These are phyloP conservation scores for Yamadazyma diospyri DNA, from an alignment of 1,139 yeast genomes.

Conservation along the genomic window DNA sequence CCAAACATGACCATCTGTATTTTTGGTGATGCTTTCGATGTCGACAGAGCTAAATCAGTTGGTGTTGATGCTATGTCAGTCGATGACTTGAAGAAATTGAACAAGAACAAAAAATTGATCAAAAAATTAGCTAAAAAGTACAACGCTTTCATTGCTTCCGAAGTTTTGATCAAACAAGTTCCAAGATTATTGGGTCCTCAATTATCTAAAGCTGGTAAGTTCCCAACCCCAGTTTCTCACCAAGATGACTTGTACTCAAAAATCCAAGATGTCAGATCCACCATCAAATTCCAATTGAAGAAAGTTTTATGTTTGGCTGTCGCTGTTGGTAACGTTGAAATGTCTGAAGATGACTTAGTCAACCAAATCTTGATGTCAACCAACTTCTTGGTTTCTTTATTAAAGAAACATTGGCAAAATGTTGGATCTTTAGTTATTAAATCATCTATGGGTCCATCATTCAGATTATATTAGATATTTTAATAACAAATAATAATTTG, in stretches of 20 bases:
- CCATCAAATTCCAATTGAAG: slow-evolving; percentile 99
- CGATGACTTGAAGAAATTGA: slow-evolving; percentile 99
- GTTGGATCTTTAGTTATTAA: slow-evolving; percentile 99
- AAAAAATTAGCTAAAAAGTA: slow-evolving; percentile 99
- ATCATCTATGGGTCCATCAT: slow-evolving; percentile 99
- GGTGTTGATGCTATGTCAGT: slow-evolving; percentile 99
- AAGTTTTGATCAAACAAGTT: slow-evolving; percentile 98
- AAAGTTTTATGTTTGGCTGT: slow-evolving; percentile 87
- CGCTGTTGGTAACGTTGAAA: slow-evolving; percentile 98
- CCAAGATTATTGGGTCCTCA: slow-evolving; percentile 99
- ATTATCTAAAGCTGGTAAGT: slow-evolving; percentile 99
- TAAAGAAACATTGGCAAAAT: slow-evolving; percentile 99
- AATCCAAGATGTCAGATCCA: slow-evolving; percentile 97
- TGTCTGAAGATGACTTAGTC: slow-evolving; percentile 95
- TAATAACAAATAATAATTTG: slow-evolving; percentile 10
- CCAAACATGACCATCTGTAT: slow-evolving; percentile 99
- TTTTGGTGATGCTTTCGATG: slow-evolving; percentile 99
- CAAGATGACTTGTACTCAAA: slow-evolving; percentile 95
- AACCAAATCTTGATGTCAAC: slow-evolving; percentile 99
- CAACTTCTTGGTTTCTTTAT: slow-evolving; percentile 98
- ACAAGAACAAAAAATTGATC: slow-evolving; percentile 99
- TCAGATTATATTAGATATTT: slow-evolving; percentile 88
- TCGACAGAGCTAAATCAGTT: slow-evolving; percentile 99
- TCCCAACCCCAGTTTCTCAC: slow-evolving; percentile 99
- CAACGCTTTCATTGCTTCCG: slow-evolving; percentile 99